Evolutionary conservation across 768 basidiomycete species (phyloP).

Genomic region (Trametopsis cervina): DNA sequence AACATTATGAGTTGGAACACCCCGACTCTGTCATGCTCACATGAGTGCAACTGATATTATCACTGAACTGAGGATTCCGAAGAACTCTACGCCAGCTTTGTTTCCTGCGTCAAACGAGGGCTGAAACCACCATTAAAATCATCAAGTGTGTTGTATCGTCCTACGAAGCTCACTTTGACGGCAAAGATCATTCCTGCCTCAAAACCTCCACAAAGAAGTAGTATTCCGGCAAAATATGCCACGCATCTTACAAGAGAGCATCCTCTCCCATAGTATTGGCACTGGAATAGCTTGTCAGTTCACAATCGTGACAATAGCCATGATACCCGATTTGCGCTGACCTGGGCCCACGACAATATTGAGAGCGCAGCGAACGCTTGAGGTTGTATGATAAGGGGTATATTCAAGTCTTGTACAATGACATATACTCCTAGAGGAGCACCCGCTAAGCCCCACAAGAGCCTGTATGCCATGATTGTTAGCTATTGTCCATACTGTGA

Average conservation of each 20-base stretch:
- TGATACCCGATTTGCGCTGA: slow-evolving; percentile 24
- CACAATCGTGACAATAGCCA: no score
- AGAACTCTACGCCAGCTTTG: slow-evolving; percentile 35
- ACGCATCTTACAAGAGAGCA: slow-evolving; percentile 30
- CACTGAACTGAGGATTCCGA: slow-evolving; percentile 56
- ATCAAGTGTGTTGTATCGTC: slow-evolving; percentile 7
- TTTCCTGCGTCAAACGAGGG: slow-evolving; percentile 31
- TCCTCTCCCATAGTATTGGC: slow-evolving; percentile 52
- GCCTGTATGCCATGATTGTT: slow-evolving; percentile 26
- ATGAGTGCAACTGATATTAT: slow-evolving; percentile 45
- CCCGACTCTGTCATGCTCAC: slow-evolving; percentile 18
- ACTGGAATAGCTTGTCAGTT: slow-evolving; percentile 34
- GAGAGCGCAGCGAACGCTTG: slow-evolving; percentile 57
- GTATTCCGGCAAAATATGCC: slow-evolving; percentile 30
- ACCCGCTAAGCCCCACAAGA: slow-evolving; percentile 55
- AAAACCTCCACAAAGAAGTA: slow-evolving; percentile 44
- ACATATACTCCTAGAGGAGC: slow-evolving; percentile 61
- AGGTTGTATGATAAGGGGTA: slow-evolving; percentile 66
- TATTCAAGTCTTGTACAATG: slow-evolving; percentile 59
- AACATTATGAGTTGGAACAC: neutral
- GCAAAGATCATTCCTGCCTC: slow-evolving; percentile 56
- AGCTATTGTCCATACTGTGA: neutral
- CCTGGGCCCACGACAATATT: slow-evolving; percentile 62
- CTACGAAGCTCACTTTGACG: slow-evolving; percentile 34
- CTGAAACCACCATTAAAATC: slow-evolving; percentile 24